Evolutionary conservation across 495 filamentous ascomycete species (phyloP).

Genomic region (Penicillium chermesinum): DNA sequence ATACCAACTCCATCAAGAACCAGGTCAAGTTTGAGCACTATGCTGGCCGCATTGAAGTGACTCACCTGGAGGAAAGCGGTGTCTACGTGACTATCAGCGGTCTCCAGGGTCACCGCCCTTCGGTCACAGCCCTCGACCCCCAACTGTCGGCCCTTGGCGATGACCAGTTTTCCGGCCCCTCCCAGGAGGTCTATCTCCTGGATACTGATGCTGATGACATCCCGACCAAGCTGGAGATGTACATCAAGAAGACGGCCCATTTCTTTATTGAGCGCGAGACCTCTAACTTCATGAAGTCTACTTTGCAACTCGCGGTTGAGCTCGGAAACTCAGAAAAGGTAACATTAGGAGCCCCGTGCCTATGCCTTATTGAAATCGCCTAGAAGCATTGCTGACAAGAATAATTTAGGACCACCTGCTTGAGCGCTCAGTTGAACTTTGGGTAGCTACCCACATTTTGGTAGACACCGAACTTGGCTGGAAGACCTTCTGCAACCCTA

Average conservation of each 20-base stretch:
- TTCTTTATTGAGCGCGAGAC: slow-evolving; percentile 60
- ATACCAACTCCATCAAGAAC: slow-evolving; percentile 55
- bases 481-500: slow-evolving; percentile 54
- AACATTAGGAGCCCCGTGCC: too few species aligned
- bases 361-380: too few species aligned
- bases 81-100: slow-evolving; percentile 49
- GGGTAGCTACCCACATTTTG: slow-evolving; percentile 69
- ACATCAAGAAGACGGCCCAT: slow-evolving; percentile 60
- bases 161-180: slow-evolving; percentile 37
- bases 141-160: slow-evolving; percentile 49
- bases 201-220: slow-evolving; percentile 67
- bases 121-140: slow-evolving; percentile 47
- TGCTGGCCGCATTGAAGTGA: slow-evolving; percentile 60
- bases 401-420: slow-evolving; percentile 53
- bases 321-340: slow-evolving; percentile 52
- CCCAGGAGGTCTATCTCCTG: slow-evolving; percentile 51
- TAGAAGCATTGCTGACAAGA: too few species aligned
- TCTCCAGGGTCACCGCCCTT: slow-evolving; percentile 41
- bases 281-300: slow-evolving; percentile 64
- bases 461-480: slow-evolving; percentile 62
- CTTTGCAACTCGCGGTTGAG: slow-evolving; percentile 54
- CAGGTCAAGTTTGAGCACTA: slow-evolving; percentile 52
- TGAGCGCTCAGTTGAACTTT: slow-evolving; percentile 65
- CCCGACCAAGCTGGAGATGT: slow-evolving; percentile 59
- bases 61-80: slow-evolving; percentile 58